Percentiles rank a stretch among this genome's conserved stretches.
Conservation (phyloP, 202 grass and related monocot genomes). For the Schoenoplectus tabernaemontani region DNA sequence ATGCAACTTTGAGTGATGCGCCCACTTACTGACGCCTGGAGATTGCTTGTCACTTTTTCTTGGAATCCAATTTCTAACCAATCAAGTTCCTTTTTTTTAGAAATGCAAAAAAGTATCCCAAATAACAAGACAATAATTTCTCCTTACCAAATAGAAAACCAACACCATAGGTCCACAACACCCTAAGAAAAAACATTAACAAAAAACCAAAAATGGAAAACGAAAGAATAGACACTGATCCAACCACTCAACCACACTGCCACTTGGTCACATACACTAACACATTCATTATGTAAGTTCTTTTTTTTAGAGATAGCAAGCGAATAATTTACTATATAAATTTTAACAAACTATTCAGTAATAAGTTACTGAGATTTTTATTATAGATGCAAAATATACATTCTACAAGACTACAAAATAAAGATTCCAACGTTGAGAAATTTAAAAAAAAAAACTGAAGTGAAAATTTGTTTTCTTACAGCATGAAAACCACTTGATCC, state of each 20-base stretch:
- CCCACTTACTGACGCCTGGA: conserved; percentile 5
- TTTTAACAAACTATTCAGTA: background rate
- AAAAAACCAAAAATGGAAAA: background rate
- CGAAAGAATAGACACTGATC: background rate
- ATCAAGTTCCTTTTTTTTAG: background rate
- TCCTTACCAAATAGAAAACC: background rate
- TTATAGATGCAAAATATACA: too few relatives aligned
- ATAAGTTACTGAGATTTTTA: too few relatives aligned
- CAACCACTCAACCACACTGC: background rate
- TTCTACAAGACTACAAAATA: too few relatives aligned
- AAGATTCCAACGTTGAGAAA: too few relatives aligned
- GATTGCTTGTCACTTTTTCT: background rate
- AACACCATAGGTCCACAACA: background rate
- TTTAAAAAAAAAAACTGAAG: background rate
- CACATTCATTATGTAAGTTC: too few relatives aligned
- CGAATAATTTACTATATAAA: background rate
- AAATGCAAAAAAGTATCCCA: background rate
- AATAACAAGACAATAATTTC: background rate
- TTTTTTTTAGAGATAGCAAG: background rate
- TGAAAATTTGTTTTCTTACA: background rate
- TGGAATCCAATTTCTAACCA: conserved; percentile 10
- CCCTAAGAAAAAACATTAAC: background rate
- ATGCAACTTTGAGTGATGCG: background rate
- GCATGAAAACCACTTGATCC: background rate
- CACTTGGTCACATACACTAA: background rate